Evolutionary conservation across 345 rosid species (phyloP), one percentile per base, ranked within the genome.

Genomic region (Syzygium jambos): DNA sequence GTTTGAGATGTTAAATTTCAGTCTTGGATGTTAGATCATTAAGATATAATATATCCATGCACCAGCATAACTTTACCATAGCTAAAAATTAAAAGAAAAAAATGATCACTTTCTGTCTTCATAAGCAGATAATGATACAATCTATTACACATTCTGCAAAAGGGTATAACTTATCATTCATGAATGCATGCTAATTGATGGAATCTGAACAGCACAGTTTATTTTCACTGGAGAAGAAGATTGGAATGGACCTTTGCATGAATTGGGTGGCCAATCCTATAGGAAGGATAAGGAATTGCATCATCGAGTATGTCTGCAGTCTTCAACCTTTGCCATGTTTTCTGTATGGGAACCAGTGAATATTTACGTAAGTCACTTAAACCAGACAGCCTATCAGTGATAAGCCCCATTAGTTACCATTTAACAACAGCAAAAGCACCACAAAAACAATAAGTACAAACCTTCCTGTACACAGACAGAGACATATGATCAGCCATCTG

Each of bases 281-380:
- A 90, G 63, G 49, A 86, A 82, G 98, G 98, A 95, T 92, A 88
- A 88, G 99, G 98, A 87, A 97, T 91, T 57, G 99, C 97, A 91
- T 96, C 97, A 63, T 91, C 93, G 88, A 97, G 93, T 87, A 96
- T 90, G 54, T 89, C 90, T 61, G 85, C 88, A 85, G 91, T 43
- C 90, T 93, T 93, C 94, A 96, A 65, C 89, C 91, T 95, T 89
- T 93, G 94, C 99, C 98, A 97, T 83, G 98, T 95, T 94, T 95
- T 97, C 99, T 97, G 94, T 11, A 85, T 23, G 30, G 82, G 86
- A 59, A 51, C 12, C 41, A 51, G 54, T 23, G 51, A 29, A 83
- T 77, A 19, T 27, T 78, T 55, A 38, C 30, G 5, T 30, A 21
- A 73, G 49, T 73, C 49, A 38, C 21, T 34, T 19, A 16, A 38